phyloP scores from a whole-genome alignment of 331 rosid genomes.

The Telfairia occidentalis region DNA sequence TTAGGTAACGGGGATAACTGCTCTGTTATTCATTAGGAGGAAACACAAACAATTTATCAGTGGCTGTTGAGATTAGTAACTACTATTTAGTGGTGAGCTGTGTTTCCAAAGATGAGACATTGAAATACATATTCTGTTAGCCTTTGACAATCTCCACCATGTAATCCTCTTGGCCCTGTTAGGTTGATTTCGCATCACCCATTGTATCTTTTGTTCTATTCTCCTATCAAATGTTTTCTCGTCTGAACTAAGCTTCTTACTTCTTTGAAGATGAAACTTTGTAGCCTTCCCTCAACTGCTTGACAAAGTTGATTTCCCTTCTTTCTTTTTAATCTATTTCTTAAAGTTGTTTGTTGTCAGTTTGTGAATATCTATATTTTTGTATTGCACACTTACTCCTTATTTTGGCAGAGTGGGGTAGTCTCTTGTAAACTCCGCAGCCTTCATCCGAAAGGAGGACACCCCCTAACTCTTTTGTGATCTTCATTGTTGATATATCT shows the following conservation, averaged over 20 bases:
- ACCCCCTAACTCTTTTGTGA: too few species aligned
- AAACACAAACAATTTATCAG: not conserved
- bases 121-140: not conserved
- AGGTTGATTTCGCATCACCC: not conserved
- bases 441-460: too few species aligned
- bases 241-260: not conserved
- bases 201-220: not conserved
- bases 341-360: not conserved
- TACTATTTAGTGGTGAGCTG: not conserved
- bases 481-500: not conserved
- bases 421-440: too few species aligned
- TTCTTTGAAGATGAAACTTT: too few species aligned
- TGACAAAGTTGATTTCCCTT: not conserved
- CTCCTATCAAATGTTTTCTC: not conserved
- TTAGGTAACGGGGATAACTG: not conserved
- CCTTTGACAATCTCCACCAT: not conserved
- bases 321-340: not conserved
- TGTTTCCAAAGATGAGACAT: not conserved
- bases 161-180: not conserved
- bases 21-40: not conserved
- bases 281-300: not conserved
- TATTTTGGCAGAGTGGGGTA: not conserved
- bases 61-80: not conserved
- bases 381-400: not conserved
- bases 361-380: not conserved